phyloP scores from a whole-genome alignment of 805 yeast genomes.

The Ogataea philodendri region DNA sequence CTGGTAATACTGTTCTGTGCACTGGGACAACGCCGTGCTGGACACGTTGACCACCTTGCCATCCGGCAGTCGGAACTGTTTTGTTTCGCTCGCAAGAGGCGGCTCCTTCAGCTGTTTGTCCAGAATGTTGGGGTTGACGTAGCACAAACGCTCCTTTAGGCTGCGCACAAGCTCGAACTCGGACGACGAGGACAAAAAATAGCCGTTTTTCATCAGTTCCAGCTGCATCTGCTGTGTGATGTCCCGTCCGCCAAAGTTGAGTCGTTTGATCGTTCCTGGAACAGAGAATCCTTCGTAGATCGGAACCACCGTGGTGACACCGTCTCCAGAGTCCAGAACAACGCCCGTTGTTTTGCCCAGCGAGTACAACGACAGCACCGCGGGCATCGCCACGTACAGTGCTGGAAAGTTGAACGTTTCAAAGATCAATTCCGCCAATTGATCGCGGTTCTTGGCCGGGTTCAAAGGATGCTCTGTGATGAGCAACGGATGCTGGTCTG shows the following conservation, averaged over 20 bases:
- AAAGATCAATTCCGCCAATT: constrained; percentile 61
- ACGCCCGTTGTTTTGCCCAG: constrained; percentile 89
- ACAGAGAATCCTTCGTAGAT: constrained; percentile 86
- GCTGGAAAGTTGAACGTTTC: constrained; percentile 76
- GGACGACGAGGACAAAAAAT: constrained; percentile 61
- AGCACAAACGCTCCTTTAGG: constrained; percentile 76
- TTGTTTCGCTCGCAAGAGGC: constrained; percentile 14
- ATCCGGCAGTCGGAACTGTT: constrained; percentile 71
- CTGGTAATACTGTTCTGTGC: constrained; percentile 74
- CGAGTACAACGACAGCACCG: constrained; percentile 81
- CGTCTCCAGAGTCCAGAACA: constrained; percentile 90
- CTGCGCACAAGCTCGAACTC: constrained; percentile 79
- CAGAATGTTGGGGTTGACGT: constrained; percentile 41
- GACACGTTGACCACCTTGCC: constrained; percentile 55
- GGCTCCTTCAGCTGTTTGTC: constrained; percentile 11
- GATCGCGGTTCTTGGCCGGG: constrained; percentile 59
- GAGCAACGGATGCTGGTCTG: constrained; percentile 82
- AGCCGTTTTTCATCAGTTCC: constrained; percentile 65
- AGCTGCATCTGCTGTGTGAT: constrained; percentile 72
- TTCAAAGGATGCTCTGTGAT: constrained; percentile 89
- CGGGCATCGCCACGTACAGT: constrained; percentile 69
- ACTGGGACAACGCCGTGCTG: constrained; percentile 18
- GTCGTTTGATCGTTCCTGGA: constrained; percentile 65
- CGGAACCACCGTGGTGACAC: constrained; percentile 84
- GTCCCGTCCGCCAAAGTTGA: constrained; percentile 85